Base-by-base conservation (phyloP, 371 early-diverging fungal genomes). In the Batrachochytrium dendrobatidis region DNA sequence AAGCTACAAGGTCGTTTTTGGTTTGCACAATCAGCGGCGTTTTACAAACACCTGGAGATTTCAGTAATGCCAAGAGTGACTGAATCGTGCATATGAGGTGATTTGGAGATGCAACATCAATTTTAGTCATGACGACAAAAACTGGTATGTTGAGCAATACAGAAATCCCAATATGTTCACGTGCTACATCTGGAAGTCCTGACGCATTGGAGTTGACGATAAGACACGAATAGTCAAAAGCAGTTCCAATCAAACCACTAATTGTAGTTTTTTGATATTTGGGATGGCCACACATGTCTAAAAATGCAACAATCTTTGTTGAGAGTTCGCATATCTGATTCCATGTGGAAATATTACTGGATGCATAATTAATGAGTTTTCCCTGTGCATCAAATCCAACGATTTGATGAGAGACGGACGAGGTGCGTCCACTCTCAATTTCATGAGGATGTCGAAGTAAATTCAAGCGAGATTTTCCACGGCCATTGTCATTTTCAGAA, bases 391-490 rank as follows among this genome's bases (percentile, higher is more conserved):
- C 61, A 69, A 91, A 92, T 1, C 94, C 94, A 34, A 94, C 77
- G 43, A 91, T 85, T 59, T 90, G 91, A 58, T 88, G 86, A 1
- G 90, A 82, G 26, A 95, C 86, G 24, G 93, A 91, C 7, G 91
- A 90, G 3, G 91, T 92, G 31, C 89, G 76, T 10, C 95, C 95
- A 5, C 88, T 77, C 62, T 88, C 88, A 39, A 95, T 82, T 62
- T 95, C 95, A 66, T 95, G 95, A 44, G 85, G 83, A 71, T 95
- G 94, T 32, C 91, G 83, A 55, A 93, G 80, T 35, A 92, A 68
- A 65, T 85, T 88, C 22, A 92, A 69, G 2, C 94, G 68, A n/a
- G 92, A 85, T 56, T 85, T 82, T 5, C 95, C 95, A 31, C 85
- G 79, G 8, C 94, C 94, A 63, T 93, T 92, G 63, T 95, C 95